phyloP scores from a whole-genome alignment of 805 yeast genomes.

The Henningerozyma blattae region DNA sequence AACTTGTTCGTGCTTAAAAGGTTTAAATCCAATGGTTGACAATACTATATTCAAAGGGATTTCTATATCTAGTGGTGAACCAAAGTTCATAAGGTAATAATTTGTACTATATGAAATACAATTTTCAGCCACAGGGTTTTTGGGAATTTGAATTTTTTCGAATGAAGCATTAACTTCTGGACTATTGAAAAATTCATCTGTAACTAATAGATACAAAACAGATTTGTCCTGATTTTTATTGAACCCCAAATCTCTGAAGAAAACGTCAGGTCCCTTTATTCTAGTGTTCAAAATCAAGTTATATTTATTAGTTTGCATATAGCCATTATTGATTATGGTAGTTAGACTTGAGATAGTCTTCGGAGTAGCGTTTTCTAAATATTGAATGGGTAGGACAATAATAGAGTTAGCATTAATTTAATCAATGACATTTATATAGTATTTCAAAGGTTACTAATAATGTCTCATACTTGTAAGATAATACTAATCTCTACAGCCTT shows the following conservation, averaged over 20 bases:
- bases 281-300: conserved; percentile 32
- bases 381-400: not conserved
- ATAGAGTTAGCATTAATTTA: no score
- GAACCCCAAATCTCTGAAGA: conserved; percentile 20
- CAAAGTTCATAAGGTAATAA: not conserved
- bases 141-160: not conserved
- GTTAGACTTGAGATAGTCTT: conserved; percentile 8
- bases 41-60: conserved; percentile 8
- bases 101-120: not conserved
- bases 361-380: not conserved
- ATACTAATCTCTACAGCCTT: no score
- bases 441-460: no score
- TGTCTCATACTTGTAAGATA: no score
- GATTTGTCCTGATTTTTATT: conserved; percentile 8
- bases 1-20: conserved; percentile 6
- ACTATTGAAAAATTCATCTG: not conserved
- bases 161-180: not conserved
- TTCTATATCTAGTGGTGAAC: not conserved
- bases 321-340: conserved; percentile 36
- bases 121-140: not conserved
- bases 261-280: conserved; percentile 19
- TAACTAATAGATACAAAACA: conserved; percentile 17
- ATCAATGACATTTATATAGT: no score
- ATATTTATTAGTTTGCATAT: conserved; percentile 35
- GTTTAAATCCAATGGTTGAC: conserved; percentile 29